These are phyloP conservation scores for Neopestalotiopsis sp. DNA, from an alignment of 2,329 filamentous ascomycete genomes.

Conservation along the genomic window DNA sequence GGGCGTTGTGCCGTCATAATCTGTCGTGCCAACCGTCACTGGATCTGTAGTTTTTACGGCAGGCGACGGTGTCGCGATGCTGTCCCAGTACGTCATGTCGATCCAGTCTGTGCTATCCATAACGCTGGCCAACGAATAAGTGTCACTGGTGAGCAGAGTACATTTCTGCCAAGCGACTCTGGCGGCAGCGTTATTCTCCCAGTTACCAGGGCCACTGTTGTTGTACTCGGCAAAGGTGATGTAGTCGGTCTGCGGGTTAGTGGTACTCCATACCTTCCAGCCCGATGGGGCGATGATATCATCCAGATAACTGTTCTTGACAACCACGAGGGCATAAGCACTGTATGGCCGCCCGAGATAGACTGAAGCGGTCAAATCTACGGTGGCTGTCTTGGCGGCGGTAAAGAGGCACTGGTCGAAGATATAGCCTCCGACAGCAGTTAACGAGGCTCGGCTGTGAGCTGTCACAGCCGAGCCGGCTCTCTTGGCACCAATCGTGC, in stretches of 20 bases:
- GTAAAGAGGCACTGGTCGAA: constrained; percentile 16
- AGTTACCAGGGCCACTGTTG: constrained; percentile 54
- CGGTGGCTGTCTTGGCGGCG: constrained; percentile 7
- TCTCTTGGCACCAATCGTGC: constrained; percentile 42
- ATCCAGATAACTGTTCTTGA: constrained; percentile 52
- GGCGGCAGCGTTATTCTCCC: constrained; percentile 24
- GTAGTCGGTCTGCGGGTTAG: constrained; percentile 33
- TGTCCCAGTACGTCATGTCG: constrained; percentile 31
- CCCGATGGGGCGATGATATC: constrained; percentile 36
- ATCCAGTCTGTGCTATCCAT: constrained; percentile 32
- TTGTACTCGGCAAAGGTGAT: constrained; percentile 54
- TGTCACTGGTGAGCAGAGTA: constrained; percentile 29
- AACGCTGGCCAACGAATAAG: constrained; percentile 27
- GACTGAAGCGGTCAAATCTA: constrained; percentile 12
- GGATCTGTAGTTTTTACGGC: constrained; percentile 25
- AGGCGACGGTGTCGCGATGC: constrained; percentile 26
- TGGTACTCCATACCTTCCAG: constrained; percentile 14
- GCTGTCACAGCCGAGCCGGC: constrained; percentile 41
- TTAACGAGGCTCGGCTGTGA: constrained; percentile 10
- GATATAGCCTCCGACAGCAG: constrained; percentile 14
- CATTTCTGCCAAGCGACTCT: constrained; percentile 27
- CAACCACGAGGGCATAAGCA: constrained; percentile 54
- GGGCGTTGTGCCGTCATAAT: constrained; percentile 32
- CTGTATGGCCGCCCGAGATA: constrained; percentile 50
- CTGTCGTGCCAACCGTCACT: not conserved